Evolutionary conservation across 2,329 filamentous ascomycete species (phyloP), one percentile per base, ranked within the genome.

Genomic region (Paramyrothecium sp.): DNA sequence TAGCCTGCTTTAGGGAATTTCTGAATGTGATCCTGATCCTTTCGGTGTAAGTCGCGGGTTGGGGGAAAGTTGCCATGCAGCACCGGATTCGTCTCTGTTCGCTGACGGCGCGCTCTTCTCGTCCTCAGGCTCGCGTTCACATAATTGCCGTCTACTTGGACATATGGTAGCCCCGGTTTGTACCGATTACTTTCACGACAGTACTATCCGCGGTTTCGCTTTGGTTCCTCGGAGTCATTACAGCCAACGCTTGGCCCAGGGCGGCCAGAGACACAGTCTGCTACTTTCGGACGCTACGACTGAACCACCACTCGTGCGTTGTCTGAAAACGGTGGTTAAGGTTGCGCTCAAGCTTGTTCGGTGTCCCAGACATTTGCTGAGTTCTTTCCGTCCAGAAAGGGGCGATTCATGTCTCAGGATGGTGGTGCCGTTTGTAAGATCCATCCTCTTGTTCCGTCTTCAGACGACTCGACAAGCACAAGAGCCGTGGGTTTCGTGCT

Each of bases 291-390:
- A 19, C 38, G 38, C 23, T 41, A 22, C 55, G 41, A 50, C 34
- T 44, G 49, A 49, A 22, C 26, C 54, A 19, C 46, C 20, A n/a
- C 21, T 53, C 55, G 47, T 41, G 55, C 22, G 23, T 38, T 23
- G 51, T 51, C 51, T 30, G 26, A 48, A 50, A 51, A 51, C 34
- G 56, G 48, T 34, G 50, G 48, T 60, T 63, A 63, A 63, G 60
- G 58, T 63, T 63, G 53, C 55, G 23, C 55, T 60, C 61, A 61
- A 63, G 61, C 58, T 63, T 63, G 58, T 54, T 58, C 55, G 26
- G 3, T 59, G 50, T 57, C 56, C 56, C 51, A 57, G 58, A 56
- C 56, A 56, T 53, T 53, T 55, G 57, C 59, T 56, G 46, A 56
- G 53, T 56, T 44, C 13, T 19, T 44, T 44, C 13, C 38, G 38